Evolutionary conservation across 495 filamentous ascomycete species (phyloP), one percentile per base, ranked within the genome.

Genomic region (Penicillium coffeae): DNA sequence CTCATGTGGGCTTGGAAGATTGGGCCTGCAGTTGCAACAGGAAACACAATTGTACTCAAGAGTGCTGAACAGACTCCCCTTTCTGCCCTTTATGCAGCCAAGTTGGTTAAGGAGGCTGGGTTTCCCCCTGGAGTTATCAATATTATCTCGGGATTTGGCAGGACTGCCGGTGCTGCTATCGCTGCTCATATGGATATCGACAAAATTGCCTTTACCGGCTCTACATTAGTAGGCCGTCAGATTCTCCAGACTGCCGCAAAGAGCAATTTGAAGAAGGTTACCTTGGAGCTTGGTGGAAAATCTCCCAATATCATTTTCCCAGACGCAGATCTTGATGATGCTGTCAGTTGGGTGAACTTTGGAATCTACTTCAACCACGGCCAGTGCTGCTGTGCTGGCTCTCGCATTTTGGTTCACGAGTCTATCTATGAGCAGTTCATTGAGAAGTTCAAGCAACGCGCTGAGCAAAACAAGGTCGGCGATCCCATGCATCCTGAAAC

Each of bases 351-450:
- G 90, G 88, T 89, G 63, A 92, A 93, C 79, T 88, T 88, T 43
- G 90, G 90, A 51, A 93, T 95, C 57, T 93, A 85, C 80, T 93
- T 76, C 74, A 94, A 94, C 75, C 89, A 93, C 72, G 89, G 89
- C 55, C 89, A 95, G 66, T 85, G 80, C 79, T 95, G 89, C 80
- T 92, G 86, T 63, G 90, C 89, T 45, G 88, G 89, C 47, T 90
- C 88, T 27, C 85, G 89, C 53, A 78, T 95, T 59, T 90, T 90
- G 70, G 90, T 95, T 35, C 89, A 95, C 60, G 50, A 57, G 10
- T 19, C 21, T 8, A 44, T 57, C 13, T 50, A 93, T 65, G 88
- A 94, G 66, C 79, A 86, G 69, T 95, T 94, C 64, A 55, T 94
- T 27, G 70, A 76, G 47, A 69, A 75, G 18, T 94, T 93, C 79